phyloP scores from a whole-genome alignment of 1,139 yeast genomes.

The Hansenula sp. region DNA sequence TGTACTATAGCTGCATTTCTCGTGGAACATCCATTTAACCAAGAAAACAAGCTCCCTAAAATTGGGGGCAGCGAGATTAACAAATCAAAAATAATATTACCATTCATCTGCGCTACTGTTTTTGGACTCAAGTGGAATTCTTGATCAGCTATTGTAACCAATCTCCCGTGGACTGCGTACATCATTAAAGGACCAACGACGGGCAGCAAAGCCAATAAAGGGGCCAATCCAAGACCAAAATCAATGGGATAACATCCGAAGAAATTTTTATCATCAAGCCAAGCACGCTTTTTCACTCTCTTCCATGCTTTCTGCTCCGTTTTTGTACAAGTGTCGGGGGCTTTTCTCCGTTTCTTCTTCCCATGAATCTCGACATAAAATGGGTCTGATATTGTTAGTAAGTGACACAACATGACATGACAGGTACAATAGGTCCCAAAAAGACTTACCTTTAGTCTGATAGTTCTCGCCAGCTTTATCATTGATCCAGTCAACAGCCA shows the following conservation, averaged over 20 bases:
- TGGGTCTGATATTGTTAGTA: conserved; percentile 43
- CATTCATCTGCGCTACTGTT: conserved; percentile 64
- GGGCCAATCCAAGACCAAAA: conserved; percentile 75
- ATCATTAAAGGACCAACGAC: conserved; percentile 76
- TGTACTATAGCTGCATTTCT: conserved; percentile 80
- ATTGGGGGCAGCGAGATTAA: conserved; percentile 74
- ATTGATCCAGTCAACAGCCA: conserved; percentile 54
- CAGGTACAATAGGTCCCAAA: neutral
- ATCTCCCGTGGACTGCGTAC: conserved; percentile 71
- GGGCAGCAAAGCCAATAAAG: conserved; percentile 66
- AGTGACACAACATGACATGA: neutral
- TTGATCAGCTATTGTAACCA: conserved; percentile 55
- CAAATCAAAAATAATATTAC: conserved; percentile 70
- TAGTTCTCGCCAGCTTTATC: conserved; percentile 61
- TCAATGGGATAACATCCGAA: conserved; percentile 78
- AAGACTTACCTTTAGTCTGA: conserved; percentile 40
- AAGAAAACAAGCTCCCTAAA: conserved; percentile 69
- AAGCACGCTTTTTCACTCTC: conserved; percentile 67
- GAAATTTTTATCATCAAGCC: conserved; percentile 78
- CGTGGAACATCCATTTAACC: conserved; percentile 86
- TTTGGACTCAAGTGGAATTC: conserved; percentile 55
- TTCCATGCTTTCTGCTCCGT: conserved; percentile 70
- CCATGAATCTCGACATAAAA: conserved; percentile 54
- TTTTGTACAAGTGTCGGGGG: conserved; percentile 57
- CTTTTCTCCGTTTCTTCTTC: conserved; percentile 46